Evolutionary conservation across 1,284 basidiomycete genomes (phyloP), one percentile per base, ranked within the genome.

Genomic region (Wolfiporia cocos): DNA sequence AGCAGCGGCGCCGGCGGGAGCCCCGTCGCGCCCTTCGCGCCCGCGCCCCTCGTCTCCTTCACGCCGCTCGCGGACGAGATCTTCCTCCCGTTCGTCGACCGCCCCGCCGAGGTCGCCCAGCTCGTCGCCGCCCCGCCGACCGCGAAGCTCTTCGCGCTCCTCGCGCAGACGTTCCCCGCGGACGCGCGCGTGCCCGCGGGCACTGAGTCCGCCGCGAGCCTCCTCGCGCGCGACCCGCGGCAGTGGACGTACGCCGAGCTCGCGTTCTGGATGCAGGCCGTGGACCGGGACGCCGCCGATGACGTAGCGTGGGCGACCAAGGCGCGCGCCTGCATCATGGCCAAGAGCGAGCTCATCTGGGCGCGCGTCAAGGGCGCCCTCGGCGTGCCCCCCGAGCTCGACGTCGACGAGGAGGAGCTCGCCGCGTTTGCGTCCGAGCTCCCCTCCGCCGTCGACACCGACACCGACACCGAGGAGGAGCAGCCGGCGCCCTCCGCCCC

Each of bases 351-450:
- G 58, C 73, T 86, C 38, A 81, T 89, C 46, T 90, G 86, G 86
- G 86, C 89, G 59, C 74, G 86, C 39, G 66, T 89, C 55, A 88
- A 88, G 57, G 83, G 79, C 24, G 84, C 83, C 0, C 64, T 90
- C 1, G 86, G 86, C 9, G 76, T 87, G 1, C 86, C 86, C 2
- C 79, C 80, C 0, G 86, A 89, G 52, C 67, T 89, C 7, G 86
- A 88, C 49, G 54, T 73, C 20, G 75, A 77, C 36, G 68, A 67
- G 24, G 70, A 74, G 10, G 61, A 63, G 12, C 38, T 38, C 15
- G 23, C 44, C 17, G 18, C 5, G 2, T n/a, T 15, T 21, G 40
- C 26, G 18, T 15, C 21, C 12, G 19, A 15, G 17, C 14, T n/a
- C 17, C 20, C 15, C 19, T 37, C 34, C 21, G 26, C 42, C 5